phyloP scores from a whole-genome alignment of 768 basidiomycete genomes.

The Hemileccinum impolitum region DNA sequence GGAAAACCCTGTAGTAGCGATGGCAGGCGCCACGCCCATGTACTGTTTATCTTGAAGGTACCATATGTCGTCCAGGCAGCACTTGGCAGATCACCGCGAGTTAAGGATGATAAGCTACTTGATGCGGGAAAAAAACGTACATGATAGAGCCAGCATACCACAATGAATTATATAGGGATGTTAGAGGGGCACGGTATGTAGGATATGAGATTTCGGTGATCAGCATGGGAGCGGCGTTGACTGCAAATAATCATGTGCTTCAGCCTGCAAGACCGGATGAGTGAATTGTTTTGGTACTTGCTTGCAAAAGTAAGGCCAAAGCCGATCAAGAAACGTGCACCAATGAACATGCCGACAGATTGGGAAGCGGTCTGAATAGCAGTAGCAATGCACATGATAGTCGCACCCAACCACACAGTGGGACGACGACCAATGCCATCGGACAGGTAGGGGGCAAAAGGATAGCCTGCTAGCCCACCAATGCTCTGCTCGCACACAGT shows the following conservation, averaged over 20 bases:
- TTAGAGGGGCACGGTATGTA: constrained; percentile 73
- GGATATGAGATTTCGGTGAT: constrained; percentile 85
- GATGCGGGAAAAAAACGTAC: constrained; percentile 36
- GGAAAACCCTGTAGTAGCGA: constrained; percentile 72
- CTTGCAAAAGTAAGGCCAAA: constrained; percentile 74
- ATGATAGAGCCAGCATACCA: constrained; percentile 85
- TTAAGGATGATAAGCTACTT: background rate
- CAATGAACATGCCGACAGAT: constrained; percentile 75
- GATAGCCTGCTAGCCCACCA: constrained; percentile 63
- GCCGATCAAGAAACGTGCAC: constrained; percentile 74
- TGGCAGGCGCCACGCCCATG: constrained; percentile 86
- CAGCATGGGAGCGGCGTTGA: constrained; percentile 76
- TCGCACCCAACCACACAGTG: constrained; percentile 64
- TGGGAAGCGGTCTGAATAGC: constrained; percentile 67
- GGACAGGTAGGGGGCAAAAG: constrained; percentile 67
- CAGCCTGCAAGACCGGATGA: background rate
- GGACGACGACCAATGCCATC: constrained; percentile 68
- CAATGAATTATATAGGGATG: constrained; percentile 76
- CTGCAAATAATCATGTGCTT: constrained; percentile 25
- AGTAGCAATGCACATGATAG: constrained; percentile 65
- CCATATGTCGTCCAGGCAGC: constrained; percentile 85
- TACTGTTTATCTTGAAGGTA: constrained; percentile 61
- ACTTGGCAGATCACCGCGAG: constrained; percentile 26
- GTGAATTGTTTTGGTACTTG: constrained; percentile 21
- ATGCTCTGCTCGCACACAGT: constrained; percentile 49